Evolutionary conservation across 2,329 filamentous ascomycete species (phyloP).

Genomic region (Dactylella cylindrospora): DNA sequence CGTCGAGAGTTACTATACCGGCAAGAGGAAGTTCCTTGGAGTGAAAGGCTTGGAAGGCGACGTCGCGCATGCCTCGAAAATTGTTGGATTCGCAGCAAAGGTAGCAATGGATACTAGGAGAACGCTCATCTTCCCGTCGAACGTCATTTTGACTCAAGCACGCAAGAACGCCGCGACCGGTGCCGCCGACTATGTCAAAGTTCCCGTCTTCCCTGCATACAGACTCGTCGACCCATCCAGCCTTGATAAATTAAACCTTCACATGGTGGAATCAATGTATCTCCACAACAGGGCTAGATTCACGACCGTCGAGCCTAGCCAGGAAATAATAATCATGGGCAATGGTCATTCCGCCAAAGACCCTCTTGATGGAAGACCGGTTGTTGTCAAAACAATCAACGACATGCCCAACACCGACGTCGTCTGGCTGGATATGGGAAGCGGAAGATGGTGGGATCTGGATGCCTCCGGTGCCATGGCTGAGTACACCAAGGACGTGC

Average conservation of each 20-base stretch:
- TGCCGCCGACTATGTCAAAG: conserved; percentile 39
- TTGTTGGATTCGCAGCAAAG: conserved; percentile 38
- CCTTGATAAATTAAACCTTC: conserved; percentile 13
- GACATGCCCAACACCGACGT: conserved; percentile 23
- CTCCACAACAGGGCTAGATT: conserved; percentile 35
- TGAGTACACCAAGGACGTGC: conserved; percentile 33
- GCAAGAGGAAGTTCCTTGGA: conserved; percentile 28
- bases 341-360: conserved; percentile 40
- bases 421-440: conserved; percentile 41
- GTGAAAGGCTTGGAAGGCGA: conserved; percentile 38
- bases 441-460: conserved; percentile 40
- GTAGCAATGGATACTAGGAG: conserved; percentile 32
- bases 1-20: conserved; percentile 36
- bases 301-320: not conserved
- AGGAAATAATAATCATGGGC: conserved; percentile 37
- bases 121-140: conserved; percentile 38
- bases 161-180: conserved; percentile 30
- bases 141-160: conserved; percentile 31
- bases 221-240: conserved; percentile 28
- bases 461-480: conserved; percentile 41
- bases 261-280: conserved; percentile 31
- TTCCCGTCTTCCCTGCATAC: conserved; percentile 31
- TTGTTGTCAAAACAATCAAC: conserved; percentile 28
- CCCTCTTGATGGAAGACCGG: conserved; percentile 18
- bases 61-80: conserved; percentile 23